Evolutionary conservation across 2,329 filamentous ascomycete species (phyloP).

Genomic region (Leptographium galeiforme): DNA sequence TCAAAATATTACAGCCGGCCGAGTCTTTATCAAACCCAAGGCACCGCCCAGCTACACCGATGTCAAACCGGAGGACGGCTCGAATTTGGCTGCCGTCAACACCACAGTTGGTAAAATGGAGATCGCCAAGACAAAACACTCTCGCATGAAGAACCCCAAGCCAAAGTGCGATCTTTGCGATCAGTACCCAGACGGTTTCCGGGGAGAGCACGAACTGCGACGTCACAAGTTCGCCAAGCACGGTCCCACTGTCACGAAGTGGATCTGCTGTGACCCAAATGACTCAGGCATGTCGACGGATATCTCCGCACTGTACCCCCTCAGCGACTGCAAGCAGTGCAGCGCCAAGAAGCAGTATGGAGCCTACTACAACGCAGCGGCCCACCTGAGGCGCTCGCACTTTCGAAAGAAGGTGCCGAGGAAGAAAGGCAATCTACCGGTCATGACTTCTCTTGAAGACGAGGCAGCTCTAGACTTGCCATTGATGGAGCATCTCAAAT

Average conservation of each 20-base stretch:
- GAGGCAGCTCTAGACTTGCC: slow-evolving; percentile 38
- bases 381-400: slow-evolving; percentile 76
- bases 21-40: neutral
- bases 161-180: slow-evolving; percentile 58
- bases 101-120: slow-evolving; percentile 28
- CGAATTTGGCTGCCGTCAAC: neutral
- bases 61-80: slow-evolving; percentile 5
- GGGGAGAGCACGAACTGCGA: slow-evolving; percentile 71
- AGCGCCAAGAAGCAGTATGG: slow-evolving; percentile 65
- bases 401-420: slow-evolving; percentile 53
- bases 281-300: slow-evolving; percentile 22
- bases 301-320: slow-evolving; percentile 45
- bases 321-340: slow-evolving; percentile 77
- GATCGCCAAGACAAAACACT: slow-evolving; percentile 30
- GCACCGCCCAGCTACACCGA: neutral
- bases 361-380: slow-evolving; percentile 89
- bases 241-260: slow-evolving; percentile 38
- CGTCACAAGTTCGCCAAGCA: slow-evolving; percentile 58
- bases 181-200: slow-evolving; percentile 64
- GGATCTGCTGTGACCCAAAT: slow-evolving; percentile 41
- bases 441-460: slow-evolving; percentile 2
- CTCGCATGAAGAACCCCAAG: slow-evolving; percentile 56
- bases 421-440: slow-evolving; percentile 10
- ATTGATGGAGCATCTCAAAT: slow-evolving; percentile 25
- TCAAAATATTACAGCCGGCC: slow-evolving; percentile 27